phyloP scores from a whole-genome alignment of 2,329 filamentous ascomycete genomes.

The Fusarium beomiforme region DNA sequence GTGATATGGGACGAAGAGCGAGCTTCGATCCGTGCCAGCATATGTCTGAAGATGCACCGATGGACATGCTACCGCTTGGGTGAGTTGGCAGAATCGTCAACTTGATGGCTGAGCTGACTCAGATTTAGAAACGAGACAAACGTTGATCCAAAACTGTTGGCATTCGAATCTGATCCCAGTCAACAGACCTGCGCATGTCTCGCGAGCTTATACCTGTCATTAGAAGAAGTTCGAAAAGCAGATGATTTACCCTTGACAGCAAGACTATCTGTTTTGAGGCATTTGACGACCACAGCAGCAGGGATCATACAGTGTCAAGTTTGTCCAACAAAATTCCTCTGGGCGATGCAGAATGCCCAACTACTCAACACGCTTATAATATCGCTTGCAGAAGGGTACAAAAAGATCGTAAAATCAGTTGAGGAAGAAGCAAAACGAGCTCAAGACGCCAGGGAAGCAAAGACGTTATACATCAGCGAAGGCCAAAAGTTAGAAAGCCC shows the following conservation, averaged over 20 bases:
- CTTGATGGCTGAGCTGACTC: conserved; percentile 14
- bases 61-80: conserved; percentile 24
- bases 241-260: conserved; percentile 32
- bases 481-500: background rate
- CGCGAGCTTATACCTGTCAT: conserved; percentile 37
- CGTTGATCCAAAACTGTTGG: conserved; percentile 19
- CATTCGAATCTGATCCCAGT: conserved; percentile 3
- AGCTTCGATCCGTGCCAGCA: conserved; percentile 25
- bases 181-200: conserved; percentile 39
- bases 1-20: conserved; percentile 8
- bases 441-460: conserved; percentile 22
- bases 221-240: conserved; percentile 38
- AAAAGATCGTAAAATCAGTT: conserved; percentile 34
- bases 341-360: conserved; percentile 44
- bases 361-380: conserved; percentile 38
- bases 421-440: conserved; percentile 35
- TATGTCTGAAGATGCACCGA: conserved; percentile 5
- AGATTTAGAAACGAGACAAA: conserved; percentile 30
- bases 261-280: conserved; percentile 26
- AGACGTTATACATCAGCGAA: conserved; percentile 27
- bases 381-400: conserved; percentile 40
- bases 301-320: conserved; percentile 34
- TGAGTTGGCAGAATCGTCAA: background rate
- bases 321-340: conserved; percentile 39
- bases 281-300: conserved; percentile 25